Evolutionary conservation across 2,329 filamentous ascomycete species (phyloP), one percentile per base, ranked within the genome.

Genomic region (Endothia cerciana): DNA sequence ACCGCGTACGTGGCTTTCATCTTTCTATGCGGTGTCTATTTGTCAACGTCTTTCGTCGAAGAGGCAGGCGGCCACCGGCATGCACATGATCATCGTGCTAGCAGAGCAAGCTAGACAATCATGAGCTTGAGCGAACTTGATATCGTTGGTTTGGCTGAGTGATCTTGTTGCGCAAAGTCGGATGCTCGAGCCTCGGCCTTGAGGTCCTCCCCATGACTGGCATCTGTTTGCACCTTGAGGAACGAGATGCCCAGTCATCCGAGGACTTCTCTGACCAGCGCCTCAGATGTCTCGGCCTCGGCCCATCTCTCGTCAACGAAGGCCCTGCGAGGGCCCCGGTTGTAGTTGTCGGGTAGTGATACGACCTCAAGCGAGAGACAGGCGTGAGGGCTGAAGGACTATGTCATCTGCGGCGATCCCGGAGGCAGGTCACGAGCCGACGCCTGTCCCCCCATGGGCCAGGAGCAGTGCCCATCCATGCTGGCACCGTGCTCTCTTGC

Each of bases 331-430:
- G 59, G 13, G 19, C 59, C 59, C n/a, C 33, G 55, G 55, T 5
- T 58, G 33, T 41, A 41, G 15, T 58, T 17, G 11, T 41, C n/a
- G 36, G 36, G 19, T 17, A 58, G 55, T 41, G 33, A 41, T 17
- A 38, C 40, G n/a, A 58, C 36, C 28, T 58, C 55, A 11, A 41
- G 36, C 11, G 22, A 25, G 17, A 58, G 36, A n/a, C 55, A 58
- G 36, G 36, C 55, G 28, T 58, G 36, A 13, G 55, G 11, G 36
- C 8, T 61, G 59, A 15, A 51, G 11, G 59, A 51, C 59, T 4
- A 49, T n/a, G 36, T 22, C 43, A 61, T 38, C 43, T 61, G 28
- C 19, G 33, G 19, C 7, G 45, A 40, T 15, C 10, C 58, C 10
- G 30, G 11, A 4, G 33, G n/a, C 22, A 40, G n/a, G 11, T 40